phyloP scores from a whole-genome alignment of 1,284 basidiomycete genomes.

The Fomitopsis betulina region DNA sequence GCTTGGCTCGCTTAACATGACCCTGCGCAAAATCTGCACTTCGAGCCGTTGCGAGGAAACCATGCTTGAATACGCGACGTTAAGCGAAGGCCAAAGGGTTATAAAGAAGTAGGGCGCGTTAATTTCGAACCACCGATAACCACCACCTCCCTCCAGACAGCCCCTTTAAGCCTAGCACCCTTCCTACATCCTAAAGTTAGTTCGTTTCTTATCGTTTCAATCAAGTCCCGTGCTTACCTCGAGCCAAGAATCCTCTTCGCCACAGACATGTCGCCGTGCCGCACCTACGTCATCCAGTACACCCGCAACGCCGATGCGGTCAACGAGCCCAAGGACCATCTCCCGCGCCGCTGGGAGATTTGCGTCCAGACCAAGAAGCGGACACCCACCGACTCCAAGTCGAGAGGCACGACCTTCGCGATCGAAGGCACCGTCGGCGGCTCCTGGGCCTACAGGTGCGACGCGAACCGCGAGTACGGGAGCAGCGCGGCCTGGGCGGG shows the following conservation, averaged over 20 bases:
- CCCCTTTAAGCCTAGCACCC: no score
- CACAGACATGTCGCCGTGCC: not conserved
- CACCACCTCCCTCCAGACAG: no score
- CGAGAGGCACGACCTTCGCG: not conserved
- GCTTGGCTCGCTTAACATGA: no score
- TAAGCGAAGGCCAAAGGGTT: no score
- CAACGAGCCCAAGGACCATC: not conserved
- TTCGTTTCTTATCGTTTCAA: no score
- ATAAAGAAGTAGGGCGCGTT: no score
- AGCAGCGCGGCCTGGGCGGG: not conserved
- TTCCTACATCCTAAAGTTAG: no score
- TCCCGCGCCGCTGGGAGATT: not conserved
- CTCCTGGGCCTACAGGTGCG: not conserved
- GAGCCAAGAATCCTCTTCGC: not conserved
- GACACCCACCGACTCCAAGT: not conserved
- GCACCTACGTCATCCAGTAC: not conserved
- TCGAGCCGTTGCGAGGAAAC: no score
- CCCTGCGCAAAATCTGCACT: no score
- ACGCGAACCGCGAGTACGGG: not conserved
- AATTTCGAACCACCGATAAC: no score
- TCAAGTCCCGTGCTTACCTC: not conserved
- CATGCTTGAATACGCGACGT: no score
- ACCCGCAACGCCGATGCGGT: not conserved
- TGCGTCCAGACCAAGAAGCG: not conserved
- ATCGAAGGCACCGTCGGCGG: not conserved